These are phyloP conservation scores for Strobilomyces dryophilus DNA, from an alignment of 768 basidiomycete species.

Conservation along the genomic window DNA sequence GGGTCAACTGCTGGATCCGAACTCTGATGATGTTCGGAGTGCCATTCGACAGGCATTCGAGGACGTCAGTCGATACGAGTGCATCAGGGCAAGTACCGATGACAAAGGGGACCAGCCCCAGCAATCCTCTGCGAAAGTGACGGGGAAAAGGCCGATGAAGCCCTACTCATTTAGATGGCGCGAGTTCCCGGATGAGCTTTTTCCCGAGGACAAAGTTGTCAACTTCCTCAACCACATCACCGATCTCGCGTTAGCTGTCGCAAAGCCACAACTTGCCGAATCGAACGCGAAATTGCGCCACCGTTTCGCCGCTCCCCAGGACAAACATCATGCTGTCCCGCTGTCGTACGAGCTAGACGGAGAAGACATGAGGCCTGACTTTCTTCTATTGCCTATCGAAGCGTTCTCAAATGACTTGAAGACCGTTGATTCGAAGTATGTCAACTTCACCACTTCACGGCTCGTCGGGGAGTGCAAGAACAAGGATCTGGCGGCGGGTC, in stretches of 20 bases:
- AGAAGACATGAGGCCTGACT: neutral
- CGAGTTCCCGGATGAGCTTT: conserved; percentile 1
- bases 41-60: conserved; percentile 8
- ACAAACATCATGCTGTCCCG: neutral
- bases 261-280: neutral
- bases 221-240: conserved; percentile 6
- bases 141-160: neutral
- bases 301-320: conserved; percentile 1
- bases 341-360: neutral
- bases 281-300: neutral
- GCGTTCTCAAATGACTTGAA: conserved; percentile 3
- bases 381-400: neutral
- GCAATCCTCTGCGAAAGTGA: neutral
- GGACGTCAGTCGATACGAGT: neutral
- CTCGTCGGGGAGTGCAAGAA: conserved; percentile 1
- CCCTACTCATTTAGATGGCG: conserved; percentile 3
- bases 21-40: neutral
- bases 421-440: neutral
- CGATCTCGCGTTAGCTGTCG: conserved; percentile 6
- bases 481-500: neutral
- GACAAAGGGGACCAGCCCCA: neutral
- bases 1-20: neutral
- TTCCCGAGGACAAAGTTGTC: conserved; percentile 3
- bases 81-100: neutral
- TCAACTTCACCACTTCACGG: neutral